A percentile compares a stretch with the other conserved stretches of the same genome.
Evolutionary conservation across 768 basidiomycete species (phyloP).

Genomic region (Russula sp.): DNA sequence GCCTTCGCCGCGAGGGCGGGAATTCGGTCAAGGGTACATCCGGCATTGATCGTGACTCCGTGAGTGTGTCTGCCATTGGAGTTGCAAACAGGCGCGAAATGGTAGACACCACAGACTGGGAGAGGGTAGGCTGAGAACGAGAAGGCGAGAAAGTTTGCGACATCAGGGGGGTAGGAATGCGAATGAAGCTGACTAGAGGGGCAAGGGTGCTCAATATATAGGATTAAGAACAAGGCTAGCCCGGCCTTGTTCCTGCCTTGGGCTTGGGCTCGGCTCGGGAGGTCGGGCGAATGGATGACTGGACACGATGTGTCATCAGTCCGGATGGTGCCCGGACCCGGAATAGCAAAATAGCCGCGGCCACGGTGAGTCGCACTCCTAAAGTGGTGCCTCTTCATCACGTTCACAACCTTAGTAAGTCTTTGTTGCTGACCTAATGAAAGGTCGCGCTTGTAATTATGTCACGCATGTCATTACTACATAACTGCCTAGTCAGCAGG

Average conservation of each 20-base stretch:
- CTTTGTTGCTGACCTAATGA: no score
- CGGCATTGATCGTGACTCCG: slow-evolving; percentile 3
- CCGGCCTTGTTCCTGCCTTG: not conserved
- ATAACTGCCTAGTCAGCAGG: no score
- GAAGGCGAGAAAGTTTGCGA: not conserved
- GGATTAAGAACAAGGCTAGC: not conserved
- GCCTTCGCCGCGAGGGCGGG: not conserved
- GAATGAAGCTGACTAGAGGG: not conserved
- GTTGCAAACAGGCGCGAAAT: slow-evolving; percentile 10
- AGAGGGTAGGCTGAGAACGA: not conserved
- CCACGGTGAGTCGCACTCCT: no score
- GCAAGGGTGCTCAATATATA: not conserved
- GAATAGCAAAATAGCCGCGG: no score
- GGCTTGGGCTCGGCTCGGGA: not conserved
- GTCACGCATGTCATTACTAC: no score
- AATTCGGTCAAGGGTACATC: slow-evolving; percentile 4
- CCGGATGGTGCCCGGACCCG: no score
- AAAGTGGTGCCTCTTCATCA: no score
- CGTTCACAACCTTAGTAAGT: no score
- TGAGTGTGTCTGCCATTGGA: slow-evolving; percentile 1
- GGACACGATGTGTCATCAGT: no score
- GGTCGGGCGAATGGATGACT: not conserved
- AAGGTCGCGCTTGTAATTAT: no score
- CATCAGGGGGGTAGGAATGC: not conserved
- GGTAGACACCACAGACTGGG: slow-evolving; percentile 2